These are phyloP conservation scores for Isoetes taiwanensis DNA, from an alignment of 75 land plant genomes.

Conservation along the genomic window DNA sequence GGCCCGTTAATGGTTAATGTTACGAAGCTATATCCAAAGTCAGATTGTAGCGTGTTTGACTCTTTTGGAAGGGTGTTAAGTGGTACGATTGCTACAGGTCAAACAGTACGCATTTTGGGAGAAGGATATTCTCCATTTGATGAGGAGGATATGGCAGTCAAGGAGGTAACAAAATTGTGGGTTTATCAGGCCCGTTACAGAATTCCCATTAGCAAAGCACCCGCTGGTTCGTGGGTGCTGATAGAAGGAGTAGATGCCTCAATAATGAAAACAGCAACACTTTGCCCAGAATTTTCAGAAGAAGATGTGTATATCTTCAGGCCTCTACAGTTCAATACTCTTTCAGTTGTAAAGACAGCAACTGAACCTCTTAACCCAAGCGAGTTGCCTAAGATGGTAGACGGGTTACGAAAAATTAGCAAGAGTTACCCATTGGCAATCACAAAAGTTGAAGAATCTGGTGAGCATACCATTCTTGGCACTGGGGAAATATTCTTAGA, in stretches of 20 bases:
- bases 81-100: conserved; percentile 91
- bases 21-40: conserved; percentile 92
- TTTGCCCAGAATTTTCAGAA: conserved; percentile 62
- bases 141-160: conserved; percentile 97
- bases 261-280: conserved; percentile 93
- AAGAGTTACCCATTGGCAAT: conserved; percentile 98
- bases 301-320: conserved; percentile 92
- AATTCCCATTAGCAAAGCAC: conserved; percentile 78
- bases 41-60: conserved; percentile 97
- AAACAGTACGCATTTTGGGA: conserved; percentile 79
- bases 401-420: conserved; percentile 94
- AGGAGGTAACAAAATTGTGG: conserved; percentile 96
- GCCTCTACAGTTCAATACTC: conserved; percentile 80
- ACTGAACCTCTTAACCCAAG: conserved; percentile 98
- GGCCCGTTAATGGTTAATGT: conserved; percentile 98
- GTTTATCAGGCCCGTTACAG: conserved; percentile 93
- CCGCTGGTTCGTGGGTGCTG: conserved; percentile 98
- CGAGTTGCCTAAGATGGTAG: conserved; percentile 99
- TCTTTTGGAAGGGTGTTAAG: conserved; percentile 95
- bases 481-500: conserved; percentile 95
- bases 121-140: conserved; percentile 99
- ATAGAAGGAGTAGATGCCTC: conserved; percentile 99
- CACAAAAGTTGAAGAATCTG: conserved; percentile 98
- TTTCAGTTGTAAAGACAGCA: conserved; percentile 96
- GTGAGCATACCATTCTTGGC: conserved; percentile 95